Conservation (phyloP, 169 alveolate species). For the Plasmodium fragile region DNA sequence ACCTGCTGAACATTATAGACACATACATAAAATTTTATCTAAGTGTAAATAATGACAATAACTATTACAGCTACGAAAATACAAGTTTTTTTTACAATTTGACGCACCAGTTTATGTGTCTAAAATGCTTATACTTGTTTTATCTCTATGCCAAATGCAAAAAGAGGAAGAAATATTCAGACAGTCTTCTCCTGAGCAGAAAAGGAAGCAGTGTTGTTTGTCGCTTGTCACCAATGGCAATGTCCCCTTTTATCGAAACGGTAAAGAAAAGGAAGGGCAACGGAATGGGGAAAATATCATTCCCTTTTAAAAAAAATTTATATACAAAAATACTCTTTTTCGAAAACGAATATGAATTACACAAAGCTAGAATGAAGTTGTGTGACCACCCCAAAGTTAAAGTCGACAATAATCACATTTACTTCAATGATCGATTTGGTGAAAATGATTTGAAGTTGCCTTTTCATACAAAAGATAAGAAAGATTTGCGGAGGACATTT, state of each 20-base stretch:
- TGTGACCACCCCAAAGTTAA: constrained; percentile 29
- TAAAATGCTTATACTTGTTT: constrained; percentile 60
- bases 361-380: constrained; percentile 1
- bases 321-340: constrained; percentile 63
- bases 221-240: background rate
- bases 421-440: constrained; percentile 38
- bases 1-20: constrained; percentile 41
- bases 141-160: constrained; percentile 51
- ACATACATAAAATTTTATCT: constrained; percentile 52
- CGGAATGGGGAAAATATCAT: background rate
- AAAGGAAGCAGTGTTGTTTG: background rate
- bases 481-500: background rate
- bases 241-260: background rate
- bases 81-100: constrained; percentile 49
- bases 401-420: constrained; percentile 25
- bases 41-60: constrained; percentile 42
- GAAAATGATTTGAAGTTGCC: constrained; percentile 49
- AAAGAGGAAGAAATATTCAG: background rate
- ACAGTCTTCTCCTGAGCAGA: background rate
- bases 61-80: constrained; percentile 46
- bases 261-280: background rate
- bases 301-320: constrained; percentile 18
- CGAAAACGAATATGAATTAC: constrained; percentile 31
- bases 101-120: constrained; percentile 67
- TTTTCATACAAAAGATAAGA: constrained; percentile 9